Conservation (phyloP, 2,329 filamentous ascomycete species). For the Annulohypoxylon truncatum region DNA sequence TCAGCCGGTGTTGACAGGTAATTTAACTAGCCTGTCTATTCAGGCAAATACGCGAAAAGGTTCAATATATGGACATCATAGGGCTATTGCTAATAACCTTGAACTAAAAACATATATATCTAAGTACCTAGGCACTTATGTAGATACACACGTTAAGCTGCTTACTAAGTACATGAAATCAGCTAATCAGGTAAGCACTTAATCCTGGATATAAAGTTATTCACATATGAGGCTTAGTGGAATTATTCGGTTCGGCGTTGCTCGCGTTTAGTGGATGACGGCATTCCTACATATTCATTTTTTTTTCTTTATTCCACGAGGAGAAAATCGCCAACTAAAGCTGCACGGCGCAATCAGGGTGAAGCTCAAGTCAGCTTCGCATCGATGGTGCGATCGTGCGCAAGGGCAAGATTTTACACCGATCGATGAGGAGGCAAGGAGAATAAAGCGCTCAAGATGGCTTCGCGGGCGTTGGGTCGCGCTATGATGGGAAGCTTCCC, state of each 20-base stretch:
- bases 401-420: constrained; percentile 11
- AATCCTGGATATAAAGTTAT: not conserved
- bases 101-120: not conserved
- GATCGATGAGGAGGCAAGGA: constrained; percentile 41
- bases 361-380: constrained; percentile 32
- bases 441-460: constrained; percentile 55
- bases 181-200: not conserved
- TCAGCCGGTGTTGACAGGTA: too few species aligned
- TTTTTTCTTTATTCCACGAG: constrained; percentile 12
- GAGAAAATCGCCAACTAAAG: constrained; percentile 12
- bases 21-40: too few species aligned
- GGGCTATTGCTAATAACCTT: too few species aligned
- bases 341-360: constrained; percentile 25
- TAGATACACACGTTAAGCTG: too few species aligned
- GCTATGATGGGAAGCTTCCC: constrained; percentile 57
- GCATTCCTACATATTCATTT: constrained; percentile 34
- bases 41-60: too few species aligned
- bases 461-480: constrained; percentile 62
- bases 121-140: not conserved
- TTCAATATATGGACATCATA: too few species aligned
- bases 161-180: not conserved
- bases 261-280: constrained; percentile 38
- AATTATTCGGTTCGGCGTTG: constrained; percentile 21
- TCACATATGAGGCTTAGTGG: constrained; percentile 14
- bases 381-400: constrained; percentile 39